Percentiles rank a stretch among this genome's conserved stretches.
Conservation (phyloP, 106 monocot genomes). For the Phalaenopsis aphrodite region DNA sequence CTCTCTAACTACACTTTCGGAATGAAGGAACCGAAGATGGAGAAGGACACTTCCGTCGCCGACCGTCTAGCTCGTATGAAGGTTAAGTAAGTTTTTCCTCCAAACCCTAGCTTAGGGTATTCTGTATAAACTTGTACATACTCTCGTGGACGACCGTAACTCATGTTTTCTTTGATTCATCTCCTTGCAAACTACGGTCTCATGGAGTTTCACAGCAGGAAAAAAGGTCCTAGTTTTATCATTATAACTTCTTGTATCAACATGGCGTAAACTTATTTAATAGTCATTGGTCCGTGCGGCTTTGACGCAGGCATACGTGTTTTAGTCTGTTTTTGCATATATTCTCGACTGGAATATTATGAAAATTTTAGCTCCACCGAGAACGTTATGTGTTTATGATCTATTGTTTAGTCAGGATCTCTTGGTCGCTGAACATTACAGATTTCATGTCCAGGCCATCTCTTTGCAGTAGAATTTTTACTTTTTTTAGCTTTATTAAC, state of each 20-base stretch:
- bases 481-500: background rate
- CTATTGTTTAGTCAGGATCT: no score
- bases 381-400: no score
- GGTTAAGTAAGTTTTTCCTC: slow-evolving; percentile 50
- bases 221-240: background rate
- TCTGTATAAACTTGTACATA: background rate
- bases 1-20: slow-evolving; percentile 90
- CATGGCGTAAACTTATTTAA: no score
- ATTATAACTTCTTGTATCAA: background rate
- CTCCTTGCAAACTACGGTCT: background rate
- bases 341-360: no score
- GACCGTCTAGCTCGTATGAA: slow-evolving; percentile 99
- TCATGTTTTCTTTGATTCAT: background rate
- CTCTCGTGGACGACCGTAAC: no score
- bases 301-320: no score
- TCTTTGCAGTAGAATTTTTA: background rate
- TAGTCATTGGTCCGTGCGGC: no score
- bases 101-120: slow-evolving; percentile 14
- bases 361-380: no score
- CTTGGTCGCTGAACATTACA: background rate
- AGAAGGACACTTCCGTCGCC: slow-evolving; percentile 99
- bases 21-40: slow-evolving; percentile 96
- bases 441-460: background rate
- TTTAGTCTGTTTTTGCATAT: no score
- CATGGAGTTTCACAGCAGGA: background rate